Evolutionary conservation across 2,329 filamentous ascomycete species (phyloP).

Genomic region (Scedosporium aurantiacum): DNA sequence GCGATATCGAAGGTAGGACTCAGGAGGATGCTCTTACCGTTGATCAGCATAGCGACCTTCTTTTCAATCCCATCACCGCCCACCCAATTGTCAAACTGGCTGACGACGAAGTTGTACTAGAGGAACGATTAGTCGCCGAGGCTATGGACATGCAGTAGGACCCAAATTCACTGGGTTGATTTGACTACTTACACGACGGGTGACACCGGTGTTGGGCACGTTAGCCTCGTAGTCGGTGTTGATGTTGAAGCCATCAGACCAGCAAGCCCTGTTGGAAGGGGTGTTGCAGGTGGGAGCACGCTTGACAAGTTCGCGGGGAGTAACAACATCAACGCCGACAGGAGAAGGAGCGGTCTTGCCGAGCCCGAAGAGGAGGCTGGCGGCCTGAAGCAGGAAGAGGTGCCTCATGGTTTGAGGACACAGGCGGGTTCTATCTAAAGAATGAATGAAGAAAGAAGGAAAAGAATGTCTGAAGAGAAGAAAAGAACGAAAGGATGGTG

Average conservation of each 20-base stretch:
- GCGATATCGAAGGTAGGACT: too few species aligned
- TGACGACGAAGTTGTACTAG: conserved; percentile 12
- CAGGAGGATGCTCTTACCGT: conserved; percentile 7
- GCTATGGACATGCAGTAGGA: not conserved
- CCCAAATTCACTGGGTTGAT: not conserved
- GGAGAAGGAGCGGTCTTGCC: conserved; percentile 4
- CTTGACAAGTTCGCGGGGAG: conserved; percentile 15
- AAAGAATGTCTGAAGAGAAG: not conserved
- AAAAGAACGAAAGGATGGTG: not conserved
- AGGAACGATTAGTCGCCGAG: not conserved
- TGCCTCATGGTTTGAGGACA: conserved; percentile 1
- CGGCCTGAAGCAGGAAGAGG: conserved; percentile 2
- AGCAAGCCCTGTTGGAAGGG: conserved; percentile 14
- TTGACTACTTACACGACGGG: conserved; percentile 6
- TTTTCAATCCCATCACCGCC: conserved; percentile 12
- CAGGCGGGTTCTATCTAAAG: conserved; percentile 1
- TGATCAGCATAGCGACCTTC: conserved; percentile 14
- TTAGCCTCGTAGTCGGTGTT: conserved; percentile 16
- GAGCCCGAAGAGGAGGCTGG: conserved; percentile 7
- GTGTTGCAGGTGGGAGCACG: conserved; percentile 13
- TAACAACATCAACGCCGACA: conserved; percentile 16
- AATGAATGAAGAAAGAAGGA: conserved; percentile 15
- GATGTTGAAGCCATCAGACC: conserved; percentile 20
- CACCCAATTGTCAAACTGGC: conserved; percentile 9
- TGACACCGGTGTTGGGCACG: conserved; percentile 20